Percentiles rank a stretch among this genome's conserved stretches.
phyloP scores from a whole-genome alignment of 2,329 filamentous ascomycete genomes.

The Alternaria hordeiaustralica region DNA sequence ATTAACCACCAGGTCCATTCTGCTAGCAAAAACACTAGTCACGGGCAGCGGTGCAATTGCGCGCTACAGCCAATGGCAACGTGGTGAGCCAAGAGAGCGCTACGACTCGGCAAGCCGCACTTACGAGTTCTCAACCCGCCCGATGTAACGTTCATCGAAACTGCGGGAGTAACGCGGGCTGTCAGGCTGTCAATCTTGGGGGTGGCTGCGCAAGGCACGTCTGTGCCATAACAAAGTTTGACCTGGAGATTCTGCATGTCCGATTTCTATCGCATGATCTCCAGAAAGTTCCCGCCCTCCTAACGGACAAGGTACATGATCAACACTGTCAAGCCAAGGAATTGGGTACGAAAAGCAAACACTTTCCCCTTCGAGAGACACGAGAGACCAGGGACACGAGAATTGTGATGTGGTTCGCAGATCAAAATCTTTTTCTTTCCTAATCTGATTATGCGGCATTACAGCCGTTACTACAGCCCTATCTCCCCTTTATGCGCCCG shows the following conservation, averaged over 20 bases:
- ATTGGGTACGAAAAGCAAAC: conserved; percentile 1
- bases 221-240: conserved; percentile 2
- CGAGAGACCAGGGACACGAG: conserved; percentile 1
- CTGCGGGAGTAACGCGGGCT: conserved; percentile 17
- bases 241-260: conserved; percentile 6
- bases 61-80: conserved; percentile 18
- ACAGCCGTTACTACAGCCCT: conserved; percentile 2
- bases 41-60: conserved; percentile 20
- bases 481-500: conserved; percentile 14
- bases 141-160: conserved; percentile 18
- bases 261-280: conserved; percentile 10
- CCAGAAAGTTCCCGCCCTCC: conserved; percentile 3
- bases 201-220: conserved; percentile 8
- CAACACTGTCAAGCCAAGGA: conserved; percentile 3
- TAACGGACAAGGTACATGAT: conserved; percentile 8
- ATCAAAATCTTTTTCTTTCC: conserved; percentile 9
- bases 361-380: background rate
- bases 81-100: background rate
- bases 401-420: conserved; percentile 9
- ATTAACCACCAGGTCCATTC: conserved; percentile 12
- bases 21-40: conserved; percentile 14
- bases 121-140: conserved; percentile 10
- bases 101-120: conserved; percentile 8
- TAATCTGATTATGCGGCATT: background rate
- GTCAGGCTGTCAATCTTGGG: conserved; percentile 10